phyloP scores from a whole-genome alignment of 1,284 basidiomycete species.

The Ganoderma multipileum region DNA sequence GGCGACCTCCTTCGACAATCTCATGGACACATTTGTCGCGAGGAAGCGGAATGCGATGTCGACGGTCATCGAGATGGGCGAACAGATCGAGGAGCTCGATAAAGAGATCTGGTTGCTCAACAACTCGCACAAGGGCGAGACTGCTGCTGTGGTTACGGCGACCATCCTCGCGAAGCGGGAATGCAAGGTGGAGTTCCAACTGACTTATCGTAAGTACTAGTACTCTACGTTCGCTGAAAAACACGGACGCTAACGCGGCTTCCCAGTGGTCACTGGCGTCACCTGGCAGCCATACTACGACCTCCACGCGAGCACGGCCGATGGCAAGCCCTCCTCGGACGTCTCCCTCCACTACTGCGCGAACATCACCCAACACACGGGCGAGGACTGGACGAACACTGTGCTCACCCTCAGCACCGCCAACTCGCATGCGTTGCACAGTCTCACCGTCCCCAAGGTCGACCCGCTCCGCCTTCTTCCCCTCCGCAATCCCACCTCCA shows the following conservation, averaged over 20 bases:
- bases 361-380: conserved; percentile 58
- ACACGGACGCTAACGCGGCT: not conserved
- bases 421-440: conserved; percentile 12
- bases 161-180: conserved; percentile 47
- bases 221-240: not conserved
- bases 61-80: conserved; percentile 47
- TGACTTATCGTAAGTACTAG: conserved; percentile 60
- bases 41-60: conserved; percentile 46
- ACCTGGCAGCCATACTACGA: conserved; percentile 66
- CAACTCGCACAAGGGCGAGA: conserved; percentile 43
- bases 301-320: conserved; percentile 55
- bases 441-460: conserved; percentile 14
- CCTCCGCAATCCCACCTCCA: too few relatives aligned
- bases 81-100: conserved; percentile 46
- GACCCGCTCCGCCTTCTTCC: not conserved
- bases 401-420: conserved; percentile 23
- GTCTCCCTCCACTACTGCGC: conserved; percentile 64
- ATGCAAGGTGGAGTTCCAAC: conserved; percentile 47
- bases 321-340: conserved; percentile 50
- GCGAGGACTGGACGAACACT: conserved; percentile 61
- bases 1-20: conserved; percentile 41
- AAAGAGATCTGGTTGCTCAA: conserved; percentile 33
- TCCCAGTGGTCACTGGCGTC: conserved; percentile 54
- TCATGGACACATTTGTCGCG: conserved; percentile 51
- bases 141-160: conserved; percentile 46